A percentile compares a stretch with the other conserved stretches of the same genome.
Conservation (phyloP, 768 basidiomycete genomes). For the Paxillus rubicundulus region DNA sequence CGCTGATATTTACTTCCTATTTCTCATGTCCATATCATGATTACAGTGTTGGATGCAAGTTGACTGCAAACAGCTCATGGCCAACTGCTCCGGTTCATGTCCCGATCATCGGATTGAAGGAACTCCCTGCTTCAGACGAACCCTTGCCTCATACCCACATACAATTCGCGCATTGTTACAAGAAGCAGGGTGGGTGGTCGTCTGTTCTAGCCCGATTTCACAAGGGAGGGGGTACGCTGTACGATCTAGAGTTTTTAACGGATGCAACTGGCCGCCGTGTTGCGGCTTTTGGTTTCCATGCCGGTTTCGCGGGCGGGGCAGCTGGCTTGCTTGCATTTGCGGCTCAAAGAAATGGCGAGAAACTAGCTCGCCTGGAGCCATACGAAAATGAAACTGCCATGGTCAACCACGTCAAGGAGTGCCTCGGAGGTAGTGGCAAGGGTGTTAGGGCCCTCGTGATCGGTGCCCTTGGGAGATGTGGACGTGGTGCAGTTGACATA, state of each 20-base stretch:
- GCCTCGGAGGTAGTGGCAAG: constrained; percentile 65
- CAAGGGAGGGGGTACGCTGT: constrained; percentile 79
- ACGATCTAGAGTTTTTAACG: constrained; percentile 94
- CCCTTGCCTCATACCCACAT: constrained; percentile 94
- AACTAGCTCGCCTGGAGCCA: constrained; percentile 70
- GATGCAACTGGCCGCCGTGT: constrained; percentile 85
- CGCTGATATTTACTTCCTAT: constrained; percentile 1
- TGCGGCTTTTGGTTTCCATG: constrained; percentile 97
- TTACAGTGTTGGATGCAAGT: constrained; percentile 80
- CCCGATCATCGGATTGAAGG: constrained; percentile 95
- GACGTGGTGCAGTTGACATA: constrained; percentile 92
- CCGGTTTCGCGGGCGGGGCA: constrained; percentile 97
- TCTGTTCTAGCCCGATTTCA: constrained; percentile 82
- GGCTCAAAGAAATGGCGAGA: constrained; percentile 56
- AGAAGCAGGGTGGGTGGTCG: constrained; percentile 91
- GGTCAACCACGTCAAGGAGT: constrained; percentile 67
- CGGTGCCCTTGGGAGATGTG: constrained; percentile 93
- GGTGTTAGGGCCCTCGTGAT: constrained; percentile 88
- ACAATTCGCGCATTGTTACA: constrained; percentile 98
- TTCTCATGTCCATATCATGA: constrained; percentile 5
- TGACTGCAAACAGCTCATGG: constrained; percentile 90
- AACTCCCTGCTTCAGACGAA: constrained; percentile 78
- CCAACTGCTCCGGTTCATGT: constrained; percentile 67
- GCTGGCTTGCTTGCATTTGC: constrained; percentile 83
- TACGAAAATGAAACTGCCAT: constrained; percentile 84